Conservation (phyloP, 164 flowering plant genomes). For the Akebia trifoliata region DNA sequence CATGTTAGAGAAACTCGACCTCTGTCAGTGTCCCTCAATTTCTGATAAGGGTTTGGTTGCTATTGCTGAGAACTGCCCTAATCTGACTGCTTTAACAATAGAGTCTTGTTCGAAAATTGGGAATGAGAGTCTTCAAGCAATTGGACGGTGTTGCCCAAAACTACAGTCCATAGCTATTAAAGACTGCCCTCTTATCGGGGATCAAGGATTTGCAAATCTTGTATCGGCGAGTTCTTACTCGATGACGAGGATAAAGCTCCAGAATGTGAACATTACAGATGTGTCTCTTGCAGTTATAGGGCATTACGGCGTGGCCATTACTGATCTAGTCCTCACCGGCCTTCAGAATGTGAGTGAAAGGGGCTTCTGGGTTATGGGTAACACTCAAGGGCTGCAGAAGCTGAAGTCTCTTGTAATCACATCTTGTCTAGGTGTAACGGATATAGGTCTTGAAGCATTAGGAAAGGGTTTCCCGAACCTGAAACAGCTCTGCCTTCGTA, state of each 20-base stretch:
- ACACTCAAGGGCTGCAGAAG: conserved; percentile 52
- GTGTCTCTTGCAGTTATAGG: conserved; percentile 75
- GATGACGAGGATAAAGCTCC: conserved; percentile 58
- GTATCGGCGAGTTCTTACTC: conserved; percentile 40
- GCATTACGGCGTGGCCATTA: conserved; percentile 61
- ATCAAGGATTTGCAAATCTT: conserved; percentile 63
- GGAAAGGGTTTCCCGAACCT: conserved; percentile 62
- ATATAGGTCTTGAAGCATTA: conserved; percentile 50
- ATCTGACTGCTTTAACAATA: conserved; percentile 41
- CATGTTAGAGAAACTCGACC: conserved; percentile 64
- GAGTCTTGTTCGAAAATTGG: conserved; percentile 64
- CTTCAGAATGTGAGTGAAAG: conserved; percentile 50
- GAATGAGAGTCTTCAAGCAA: conserved; percentile 51
- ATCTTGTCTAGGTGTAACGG: conserved; percentile 59
- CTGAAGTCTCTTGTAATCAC: conserved; percentile 36
- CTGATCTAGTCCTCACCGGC: conserved; percentile 43
- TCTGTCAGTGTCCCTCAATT: conserved; percentile 51
- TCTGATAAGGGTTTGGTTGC: conserved; percentile 58
- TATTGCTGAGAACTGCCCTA: conserved; percentile 61
- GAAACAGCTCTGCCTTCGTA: conserved; percentile 41
- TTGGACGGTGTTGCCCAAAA: conserved; percentile 50
- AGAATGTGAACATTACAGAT: conserved; percentile 53
- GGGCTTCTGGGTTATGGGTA: conserved; percentile 76
- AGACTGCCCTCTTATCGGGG: conserved; percentile 71
- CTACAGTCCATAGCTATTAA: conserved; percentile 49